Base-by-base conservation (phyloP, 2,329 filamentous ascomycete genomes). In the Leptodontidium sp. region DNA sequence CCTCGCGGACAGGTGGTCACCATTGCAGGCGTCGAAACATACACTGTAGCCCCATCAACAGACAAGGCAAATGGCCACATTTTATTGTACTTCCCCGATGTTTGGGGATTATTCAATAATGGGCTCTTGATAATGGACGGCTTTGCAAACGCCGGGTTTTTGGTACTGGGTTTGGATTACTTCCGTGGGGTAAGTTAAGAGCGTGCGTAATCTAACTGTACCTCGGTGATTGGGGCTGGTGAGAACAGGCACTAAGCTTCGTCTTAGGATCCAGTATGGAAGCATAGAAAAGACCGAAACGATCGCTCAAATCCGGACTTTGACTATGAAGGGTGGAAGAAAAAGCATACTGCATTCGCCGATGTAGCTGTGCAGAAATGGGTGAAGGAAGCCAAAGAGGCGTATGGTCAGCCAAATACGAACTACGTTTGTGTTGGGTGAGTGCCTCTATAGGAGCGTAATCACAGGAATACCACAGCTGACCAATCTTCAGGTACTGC, bases 361-460 rank as follows among this genome's bases (percentile, higher is more conserved):
- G 45, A 66, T 32, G 47, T 43, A 14, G 24, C 15, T 53, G 64
- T 61, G 8, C 55, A 55, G 6, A 53, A 61, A 14, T 66, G 64
- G 64, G 57, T 66, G 6, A 47, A 29, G 11, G 57, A 61, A 14
- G 64, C 61, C 8, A 66, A 66, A 21, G 45, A 17, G 29, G 43
- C 61, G n/a, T 66, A 66, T 61, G 64, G 57, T 7, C 26, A 29
- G 21, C 4, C 43, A 12, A 35, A 32, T 2, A 61, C 64, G 11
- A 66, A 61, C 45, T 66, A 43, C 32, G 64, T 38, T 29, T 66
- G 64, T 32, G 64, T 66, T 52, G 64, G 64, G 57, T 66, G n/a
- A n/a, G n/a, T n/a, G n/a, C n/a, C n/a, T n/a, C n/a, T n/a, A n/a
- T n/a, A n/a, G n/a, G n/a, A n/a, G n/a, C n/a, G n/a, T n/a, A n/a